These are phyloP conservation scores for Stagonosporopsis rhizophila DNA, from an alignment of 2,329 filamentous ascomycete genomes.

Conservation along the genomic window DNA sequence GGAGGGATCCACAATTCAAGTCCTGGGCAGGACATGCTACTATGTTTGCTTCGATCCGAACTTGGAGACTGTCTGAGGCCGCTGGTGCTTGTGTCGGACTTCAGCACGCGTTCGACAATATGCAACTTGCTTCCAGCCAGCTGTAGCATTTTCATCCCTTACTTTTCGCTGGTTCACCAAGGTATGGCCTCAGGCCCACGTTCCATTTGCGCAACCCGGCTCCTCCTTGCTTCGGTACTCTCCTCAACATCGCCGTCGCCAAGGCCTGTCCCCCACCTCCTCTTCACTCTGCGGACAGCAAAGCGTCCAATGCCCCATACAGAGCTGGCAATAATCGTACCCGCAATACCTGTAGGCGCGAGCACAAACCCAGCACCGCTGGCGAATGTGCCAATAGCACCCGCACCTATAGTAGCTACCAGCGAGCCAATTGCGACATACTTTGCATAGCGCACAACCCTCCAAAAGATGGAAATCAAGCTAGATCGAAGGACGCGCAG, in stretches of 20 bases:
- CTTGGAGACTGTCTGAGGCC: neutral
- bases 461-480: slow-evolving; percentile 53
- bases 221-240: slow-evolving; percentile 23
- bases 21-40: no score
- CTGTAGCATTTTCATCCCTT: neutral
- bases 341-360: slow-evolving; percentile 52
- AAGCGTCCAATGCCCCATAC: slow-evolving; percentile 51
- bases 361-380: slow-evolving; percentile 52
- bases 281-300: slow-evolving; percentile 44
- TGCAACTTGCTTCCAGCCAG: neutral
- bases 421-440: slow-evolving; percentile 53
- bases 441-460: slow-evolving; percentile 52
- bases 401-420: slow-evolving; percentile 48
- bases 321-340: slow-evolving; percentile 45
- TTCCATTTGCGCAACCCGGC: slow-evolving; percentile 15
- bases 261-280: slow-evolving; percentile 35
- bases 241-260: slow-evolving; percentile 27
- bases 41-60: neutral
- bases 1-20: no score
- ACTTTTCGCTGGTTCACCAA: slow-evolving; percentile 20
- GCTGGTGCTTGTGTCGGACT: neutral
- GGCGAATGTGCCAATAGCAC: slow-evolving; percentile 47
- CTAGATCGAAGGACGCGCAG: slow-evolving; percentile 50
- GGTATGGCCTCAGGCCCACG: slow-evolving; percentile 30
- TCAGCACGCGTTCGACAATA: neutral